Conservation (phyloP, 331 rosid genomes). For the Ulmus americana region DNA sequence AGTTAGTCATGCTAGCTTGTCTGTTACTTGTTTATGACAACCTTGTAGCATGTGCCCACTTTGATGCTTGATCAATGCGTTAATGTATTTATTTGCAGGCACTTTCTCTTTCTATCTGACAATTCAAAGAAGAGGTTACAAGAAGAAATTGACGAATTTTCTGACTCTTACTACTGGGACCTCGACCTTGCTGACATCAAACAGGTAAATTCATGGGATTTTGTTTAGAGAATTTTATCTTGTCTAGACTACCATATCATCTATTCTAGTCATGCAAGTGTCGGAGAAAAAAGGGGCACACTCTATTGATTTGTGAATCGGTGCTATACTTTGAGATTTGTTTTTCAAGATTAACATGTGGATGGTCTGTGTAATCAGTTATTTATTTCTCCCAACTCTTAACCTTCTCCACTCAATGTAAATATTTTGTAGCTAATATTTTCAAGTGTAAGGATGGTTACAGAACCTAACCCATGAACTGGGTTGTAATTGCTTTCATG, state of each 20-base stretch:
- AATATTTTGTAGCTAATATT: too few relatives aligned
- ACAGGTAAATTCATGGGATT: conserved; percentile 40
- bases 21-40: not conserved
- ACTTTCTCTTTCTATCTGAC: conserved; percentile 66
- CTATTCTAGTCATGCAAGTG: not conserved
- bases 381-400: too few relatives aligned
- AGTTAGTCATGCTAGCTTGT: conserved; percentile 42
- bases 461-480: too few relatives aligned
- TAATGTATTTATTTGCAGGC: conserved; percentile 34
- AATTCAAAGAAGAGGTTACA: conserved; percentile 61
- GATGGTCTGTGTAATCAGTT: too few relatives aligned
- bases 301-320: too few relatives aligned
- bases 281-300: not conserved
- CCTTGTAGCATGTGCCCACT: conserved; percentile 6
- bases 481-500: too few relatives aligned
- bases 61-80: conserved; percentile 1
- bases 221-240: not conserved
- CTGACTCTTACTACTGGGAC: conserved; percentile 77
- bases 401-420: too few relatives aligned
- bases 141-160: conserved; percentile 80
- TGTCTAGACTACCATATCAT: not conserved
- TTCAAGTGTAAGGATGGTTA: too few relatives aligned
- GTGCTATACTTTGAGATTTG: too few relatives aligned
- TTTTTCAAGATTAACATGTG: too few relatives aligned
- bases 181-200: conserved; percentile 63